Base-by-base conservation (phyloP, 108 stramenopile genomes). In the Stephanodiscus triporus region DNA sequence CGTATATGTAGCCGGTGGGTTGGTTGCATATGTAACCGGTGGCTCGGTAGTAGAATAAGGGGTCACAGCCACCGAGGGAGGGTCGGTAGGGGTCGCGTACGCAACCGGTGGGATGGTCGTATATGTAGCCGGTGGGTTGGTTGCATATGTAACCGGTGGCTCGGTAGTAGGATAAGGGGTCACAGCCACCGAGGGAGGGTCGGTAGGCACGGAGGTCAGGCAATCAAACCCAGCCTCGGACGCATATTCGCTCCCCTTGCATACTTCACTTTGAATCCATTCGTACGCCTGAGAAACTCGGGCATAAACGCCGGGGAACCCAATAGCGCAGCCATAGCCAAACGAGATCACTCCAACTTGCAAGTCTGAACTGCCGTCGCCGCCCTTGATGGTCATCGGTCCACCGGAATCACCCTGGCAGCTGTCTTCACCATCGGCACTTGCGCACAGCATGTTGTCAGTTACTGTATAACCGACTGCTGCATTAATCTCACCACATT, bases 381-480 rank as follows among this genome's bases (percentile, higher is more conserved):
- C 66, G 24, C 70, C 66, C 26, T 9, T 48, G 0, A 73, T 37
- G 2, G 73, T 50, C 14, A 80, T 22, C 0, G 78, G 78, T 10
- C 78, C 78, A 1, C 73, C 77, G n/a, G 62, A 75, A 50, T 82
- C 76, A 34, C 81, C 81, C 34, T 82, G 80, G 34, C 84, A 85
- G 43, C 72, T 56, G 61, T 85, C 84, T 14, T 73, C 51, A 55
- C 47, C 70, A 0, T 16, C 14, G 69, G 69, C 67, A 0, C 27
- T 4, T 8, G 84, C 84, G 56, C 84, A 85, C 0, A 85, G 42
- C 84, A 85, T 85, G 64, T 17, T 80, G 24, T 85, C 77, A 36
- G 38, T 75, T 23, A 83, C 55, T 5, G 13, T 27, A 11, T 65
- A 20, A 10, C 23, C 57, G 20, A 72, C 55, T 11, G 45, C 34